phyloP scores from a whole-genome alignment of 2,329 filamentous ascomycete genomes.

The Lachnellula occidentalis region DNA sequence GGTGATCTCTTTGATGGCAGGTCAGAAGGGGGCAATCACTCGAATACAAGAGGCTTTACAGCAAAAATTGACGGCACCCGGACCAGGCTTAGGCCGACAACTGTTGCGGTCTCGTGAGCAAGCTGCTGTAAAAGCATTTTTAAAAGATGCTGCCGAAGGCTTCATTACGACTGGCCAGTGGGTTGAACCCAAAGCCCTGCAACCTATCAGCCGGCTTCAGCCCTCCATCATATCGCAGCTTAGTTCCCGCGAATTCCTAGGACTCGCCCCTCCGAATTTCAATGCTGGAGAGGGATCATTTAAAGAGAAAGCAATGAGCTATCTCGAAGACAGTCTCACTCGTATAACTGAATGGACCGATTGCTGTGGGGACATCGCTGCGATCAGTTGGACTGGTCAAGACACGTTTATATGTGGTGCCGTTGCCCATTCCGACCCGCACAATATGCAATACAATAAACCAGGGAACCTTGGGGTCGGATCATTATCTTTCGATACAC shows the following conservation, averaged over 20 bases:
- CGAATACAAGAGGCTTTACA: background rate
- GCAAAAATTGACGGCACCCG: conserved; percentile 3
- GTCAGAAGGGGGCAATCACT: conserved; percentile 1
- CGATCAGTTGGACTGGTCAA: conserved; percentile 51
- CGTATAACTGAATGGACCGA: conserved; percentile 51
- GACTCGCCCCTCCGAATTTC: conserved; percentile 14
- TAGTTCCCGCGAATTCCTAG: conserved; percentile 23
- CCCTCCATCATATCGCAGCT: conserved; percentile 13
- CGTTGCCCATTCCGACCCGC: conserved; percentile 55
- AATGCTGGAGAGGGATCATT: conserved; percentile 17
- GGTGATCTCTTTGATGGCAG: conserved; percentile 3
- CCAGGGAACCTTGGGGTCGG: conserved; percentile 56
- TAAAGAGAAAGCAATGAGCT: conserved; percentile 14
- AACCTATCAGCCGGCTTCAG: background rate
- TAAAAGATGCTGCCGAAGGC: conserved; percentile 15
- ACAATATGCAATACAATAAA: conserved; percentile 63
- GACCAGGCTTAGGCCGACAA: conserved; percentile 41
- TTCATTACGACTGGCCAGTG: background rate
- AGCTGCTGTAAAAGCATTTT: conserved; percentile 14
- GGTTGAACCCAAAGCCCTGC: background rate
- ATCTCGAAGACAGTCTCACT: conserved; percentile 46
- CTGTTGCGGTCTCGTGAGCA: conserved; percentile 49
- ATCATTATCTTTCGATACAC: conserved; percentile 38
- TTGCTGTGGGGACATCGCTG: conserved; percentile 56
- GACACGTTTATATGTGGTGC: conserved; percentile 55